Base-by-base conservation (phyloP, 768 basidiomycete genomes). In the Tricholoma matsutake region DNA sequence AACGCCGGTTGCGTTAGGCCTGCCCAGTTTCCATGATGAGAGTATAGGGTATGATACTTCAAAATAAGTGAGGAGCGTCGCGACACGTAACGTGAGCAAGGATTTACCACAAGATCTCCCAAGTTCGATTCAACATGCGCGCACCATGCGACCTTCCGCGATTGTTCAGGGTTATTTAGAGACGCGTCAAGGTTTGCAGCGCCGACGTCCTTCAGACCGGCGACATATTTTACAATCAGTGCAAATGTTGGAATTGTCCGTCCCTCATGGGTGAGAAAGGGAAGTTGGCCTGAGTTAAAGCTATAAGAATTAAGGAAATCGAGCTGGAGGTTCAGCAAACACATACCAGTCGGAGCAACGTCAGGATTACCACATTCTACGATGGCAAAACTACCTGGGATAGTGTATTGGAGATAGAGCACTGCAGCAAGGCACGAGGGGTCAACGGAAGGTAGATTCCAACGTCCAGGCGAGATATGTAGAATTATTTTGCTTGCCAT, bases 381-480 rank as follows among this genome's bases (percentile, higher is more conserved):
- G 28, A 93, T 72, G 16, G 71, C 73, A 72, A 89, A 93, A 66
- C 82, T 76, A n/a, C 86, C 88, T 1, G 91, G 89, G 51, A 89
- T 78, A 13, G 83, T 74, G 22, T 87, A 72, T 68, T 92, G 90
- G 28, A 92, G 81, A 67, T 86, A 87, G 47, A 92, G 72, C 4
- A 89, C 73, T 0, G 89, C 81, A 4, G 86, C 82, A 20, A 91
- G 76, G 70, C 86, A 90, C 14, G 78, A 71, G 0, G 89, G 83
- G 59, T 93, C 89, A 52, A 86, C 77, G 3, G 91, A 91, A 18
- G 84, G 81, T 9, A 91, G 69, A 41, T 76, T 78, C 83, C 86
- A 91, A 69, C 78, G 76, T 4, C 78, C 78, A 0, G 92, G 89
- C 89, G 89, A 92, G 60, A 92, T 74, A 71, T 92, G 78, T 18